Conservation (phyloP, 2,329 filamentous ascomycete genomes). For the Gyromitra esculenta region DNA sequence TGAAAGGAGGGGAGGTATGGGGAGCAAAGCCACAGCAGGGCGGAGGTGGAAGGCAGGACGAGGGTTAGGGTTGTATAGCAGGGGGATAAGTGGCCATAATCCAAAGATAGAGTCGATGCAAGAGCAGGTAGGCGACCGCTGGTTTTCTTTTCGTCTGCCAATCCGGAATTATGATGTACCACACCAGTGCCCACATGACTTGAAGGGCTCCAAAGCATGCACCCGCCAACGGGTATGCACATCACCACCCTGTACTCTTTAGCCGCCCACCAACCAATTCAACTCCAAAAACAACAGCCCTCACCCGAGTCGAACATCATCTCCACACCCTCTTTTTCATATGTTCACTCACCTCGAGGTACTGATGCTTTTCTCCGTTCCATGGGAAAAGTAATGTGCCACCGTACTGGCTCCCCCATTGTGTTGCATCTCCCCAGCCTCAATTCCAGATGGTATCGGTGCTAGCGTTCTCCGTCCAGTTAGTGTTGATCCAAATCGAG, state of each 20-base stretch:
- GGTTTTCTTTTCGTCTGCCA: conserved; percentile 39
- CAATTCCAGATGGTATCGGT: conserved; percentile 27
- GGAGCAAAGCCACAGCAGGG: conserved; percentile 46
- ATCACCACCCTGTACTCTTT: conserved; percentile 52
- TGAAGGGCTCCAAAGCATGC: conserved; percentile 52
- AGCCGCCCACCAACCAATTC: conserved; percentile 53
- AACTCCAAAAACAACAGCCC: conserved; percentile 41
- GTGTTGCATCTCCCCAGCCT: conserved; percentile 28
- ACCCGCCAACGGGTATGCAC: conserved; percentile 55
- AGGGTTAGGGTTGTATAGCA: conserved; percentile 41
- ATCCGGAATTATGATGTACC: conserved; percentile 50
- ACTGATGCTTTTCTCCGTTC: conserved; percentile 18
- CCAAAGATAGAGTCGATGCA: conserved; percentile 54
- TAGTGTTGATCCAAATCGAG: conserved; percentile 17
- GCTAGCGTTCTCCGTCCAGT: conserved; percentile 3
- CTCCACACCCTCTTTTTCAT: conserved; percentile 43
- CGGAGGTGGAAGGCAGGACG: conserved; percentile 20
- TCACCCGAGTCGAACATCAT: conserved; percentile 44
- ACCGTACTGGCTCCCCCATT: conserved; percentile 24
- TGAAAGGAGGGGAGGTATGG: conserved; percentile 37
- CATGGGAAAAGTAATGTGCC: conserved; percentile 41
- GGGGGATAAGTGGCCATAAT: conserved; percentile 30
- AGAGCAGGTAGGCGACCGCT: conserved; percentile 31
- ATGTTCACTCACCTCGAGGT: conserved; percentile 15
- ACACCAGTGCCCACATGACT: conserved; percentile 54